Evolutionary conservation across 257 asterid genomes (phyloP).

Genomic region (Solanum okadae): DNA sequence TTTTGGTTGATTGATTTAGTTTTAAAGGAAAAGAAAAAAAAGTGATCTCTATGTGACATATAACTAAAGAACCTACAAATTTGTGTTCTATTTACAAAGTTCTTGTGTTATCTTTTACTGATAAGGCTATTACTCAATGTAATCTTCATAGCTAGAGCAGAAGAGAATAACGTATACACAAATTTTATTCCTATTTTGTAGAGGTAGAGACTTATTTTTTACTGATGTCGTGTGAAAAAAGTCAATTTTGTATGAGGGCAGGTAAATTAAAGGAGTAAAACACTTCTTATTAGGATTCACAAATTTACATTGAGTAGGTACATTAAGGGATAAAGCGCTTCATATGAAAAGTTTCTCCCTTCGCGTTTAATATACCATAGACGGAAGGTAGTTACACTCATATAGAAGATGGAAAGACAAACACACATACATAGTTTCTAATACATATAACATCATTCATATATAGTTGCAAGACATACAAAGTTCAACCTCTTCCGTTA

Average conservation of each 20-base stretch:
- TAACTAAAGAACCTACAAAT: too few species aligned
- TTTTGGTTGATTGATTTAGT: not conserved
- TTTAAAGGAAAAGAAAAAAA: not conserved
- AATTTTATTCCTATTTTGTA: too few species aligned
- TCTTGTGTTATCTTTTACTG: too few species aligned
- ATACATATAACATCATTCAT: not conserved
- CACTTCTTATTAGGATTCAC: not conserved
- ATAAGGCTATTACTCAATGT: too few species aligned
- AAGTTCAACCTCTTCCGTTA: constrained; percentile 13
- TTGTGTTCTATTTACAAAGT: too few species aligned
- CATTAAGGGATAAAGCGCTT: not conserved
- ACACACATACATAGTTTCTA: not conserved
- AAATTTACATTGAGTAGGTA: not conserved
- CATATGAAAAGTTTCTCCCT: not conserved
- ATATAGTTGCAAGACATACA: not conserved
- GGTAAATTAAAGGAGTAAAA: not conserved
- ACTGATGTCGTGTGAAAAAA: too few species aligned
- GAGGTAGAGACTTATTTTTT: too few species aligned
- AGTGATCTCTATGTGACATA: too few species aligned
- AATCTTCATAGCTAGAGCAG: not conserved
- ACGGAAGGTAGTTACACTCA: not conserved
- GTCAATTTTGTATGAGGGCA: not conserved
- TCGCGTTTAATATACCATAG: not conserved
- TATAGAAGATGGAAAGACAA: not conserved
- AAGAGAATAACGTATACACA: too few species aligned